Percentiles rank a stretch among this genome's conserved stretches.
These are phyloP conservation scores for Gymnopilus dilepis DNA, from an alignment of 768 basidiomycete species.

Conservation along the genomic window DNA sequence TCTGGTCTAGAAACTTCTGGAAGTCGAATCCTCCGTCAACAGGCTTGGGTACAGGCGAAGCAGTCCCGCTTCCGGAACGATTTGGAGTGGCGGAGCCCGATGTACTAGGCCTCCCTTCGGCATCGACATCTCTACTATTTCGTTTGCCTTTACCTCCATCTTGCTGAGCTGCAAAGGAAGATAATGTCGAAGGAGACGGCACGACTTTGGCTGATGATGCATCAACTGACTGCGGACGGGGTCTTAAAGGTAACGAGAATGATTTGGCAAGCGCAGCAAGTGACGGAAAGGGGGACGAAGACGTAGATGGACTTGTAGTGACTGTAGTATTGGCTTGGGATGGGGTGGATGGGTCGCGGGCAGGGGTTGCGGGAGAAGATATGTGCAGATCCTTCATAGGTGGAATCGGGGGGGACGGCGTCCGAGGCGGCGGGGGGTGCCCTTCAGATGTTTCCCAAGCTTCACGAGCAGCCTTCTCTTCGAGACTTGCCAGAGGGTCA, in stretches of 20 bases:
- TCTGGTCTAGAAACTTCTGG: slow-evolving; percentile 93
- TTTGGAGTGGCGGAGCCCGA: slow-evolving; percentile 34
- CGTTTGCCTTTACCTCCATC: slow-evolving; percentile 24
- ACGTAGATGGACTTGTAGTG: slow-evolving; percentile 15
- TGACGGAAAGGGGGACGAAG: slow-evolving; percentile 57
- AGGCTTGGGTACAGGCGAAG: slow-evolving; percentile 36
- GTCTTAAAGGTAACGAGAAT: slow-evolving; percentile 52
- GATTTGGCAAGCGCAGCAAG: slow-evolving; percentile 70
- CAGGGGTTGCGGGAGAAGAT: slow-evolving; percentile 32
- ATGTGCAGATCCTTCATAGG: slow-evolving; percentile 42
- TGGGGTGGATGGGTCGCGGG: slow-evolving; percentile 17
- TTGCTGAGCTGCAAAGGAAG: slow-evolving; percentile 60
- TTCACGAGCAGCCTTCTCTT: slow-evolving; percentile 62
- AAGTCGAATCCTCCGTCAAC: slow-evolving; percentile 80
- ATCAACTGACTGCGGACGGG: slow-evolving; percentile 68
- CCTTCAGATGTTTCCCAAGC: slow-evolving; percentile 70
- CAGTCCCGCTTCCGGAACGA: slow-evolving; percentile 29
- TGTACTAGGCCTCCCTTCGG: slow-evolving; percentile 23
- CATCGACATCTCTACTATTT: background rate
- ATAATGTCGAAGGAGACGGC: slow-evolving; percentile 59
- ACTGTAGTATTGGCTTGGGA: slow-evolving; percentile 6
- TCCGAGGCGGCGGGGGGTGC: slow-evolving; percentile 57
- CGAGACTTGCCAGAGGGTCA: slow-evolving; percentile 65
- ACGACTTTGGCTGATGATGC: slow-evolving; percentile 55
- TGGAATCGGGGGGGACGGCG: slow-evolving; percentile 44